These are phyloP conservation scores for Paramyrothecium roridum DNA, from an alignment of 2,329 filamentous ascomycete species.

Conservation along the genomic window DNA sequence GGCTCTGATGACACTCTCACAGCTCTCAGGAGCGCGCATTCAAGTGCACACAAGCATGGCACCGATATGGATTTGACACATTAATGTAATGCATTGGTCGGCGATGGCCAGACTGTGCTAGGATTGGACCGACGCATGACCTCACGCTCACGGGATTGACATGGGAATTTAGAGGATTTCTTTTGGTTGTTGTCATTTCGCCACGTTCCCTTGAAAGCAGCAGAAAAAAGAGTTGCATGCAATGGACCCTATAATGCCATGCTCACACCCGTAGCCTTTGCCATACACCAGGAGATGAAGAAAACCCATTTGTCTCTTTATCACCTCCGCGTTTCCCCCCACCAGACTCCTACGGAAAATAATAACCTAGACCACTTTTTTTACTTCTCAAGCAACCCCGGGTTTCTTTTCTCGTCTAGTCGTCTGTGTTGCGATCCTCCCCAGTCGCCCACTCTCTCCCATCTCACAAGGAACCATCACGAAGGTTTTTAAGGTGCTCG, in stretches of 20 bases:
- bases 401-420: conserved; percentile 3
- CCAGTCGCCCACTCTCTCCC: conserved; percentile 8
- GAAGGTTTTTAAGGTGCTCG: conserved; percentile 7
- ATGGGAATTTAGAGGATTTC: conserved; percentile 20
- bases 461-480: conserved; percentile 10
- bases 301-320: conserved; percentile 7
- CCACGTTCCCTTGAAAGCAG: conserved; percentile 31
- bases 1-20: no score
- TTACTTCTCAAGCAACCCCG: background rate
- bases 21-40: no score
- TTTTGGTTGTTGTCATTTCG: conserved; percentile 31
- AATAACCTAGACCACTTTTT: conserved; percentile 18
- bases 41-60: no score
- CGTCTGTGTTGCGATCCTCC: conserved; percentile 6
- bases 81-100: no score
- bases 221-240: conserved; percentile 25
- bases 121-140: conserved; percentile 4
- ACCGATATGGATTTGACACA: no score
- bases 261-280: conserved; percentile 30
- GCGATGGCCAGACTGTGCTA: no score
- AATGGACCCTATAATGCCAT: conserved; percentile 35
- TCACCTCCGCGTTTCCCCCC: conserved; percentile 24
- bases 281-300: conserved; percentile 36
- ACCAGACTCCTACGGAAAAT: conserved; percentile 22
- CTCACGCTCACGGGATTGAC: conserved; percentile 4